These are phyloP conservation scores for Choiromyces venosus DNA, from an alignment of 495 filamentous ascomycete genomes.

Conservation along the genomic window DNA sequence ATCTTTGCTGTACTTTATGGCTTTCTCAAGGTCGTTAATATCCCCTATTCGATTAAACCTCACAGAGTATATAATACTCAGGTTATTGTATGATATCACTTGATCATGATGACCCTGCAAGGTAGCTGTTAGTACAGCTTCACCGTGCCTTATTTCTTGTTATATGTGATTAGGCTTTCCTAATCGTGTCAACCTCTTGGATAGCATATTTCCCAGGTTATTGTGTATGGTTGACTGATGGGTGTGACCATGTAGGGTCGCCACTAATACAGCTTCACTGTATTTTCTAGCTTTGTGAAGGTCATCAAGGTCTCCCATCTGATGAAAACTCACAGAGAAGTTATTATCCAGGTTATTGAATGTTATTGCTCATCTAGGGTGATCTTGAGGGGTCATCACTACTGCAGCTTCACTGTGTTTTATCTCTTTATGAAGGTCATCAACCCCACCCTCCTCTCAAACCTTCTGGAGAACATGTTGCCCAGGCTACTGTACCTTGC, in stretches of 20 bases:
- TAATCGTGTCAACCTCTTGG: too few species aligned
- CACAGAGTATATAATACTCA: neutral
- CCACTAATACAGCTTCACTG: neutral
- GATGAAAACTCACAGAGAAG: neutral
- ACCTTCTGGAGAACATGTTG: neutral
- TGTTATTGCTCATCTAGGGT: neutral
- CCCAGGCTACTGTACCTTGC: neutral
- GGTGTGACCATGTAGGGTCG: neutral
- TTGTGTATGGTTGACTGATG: neutral
- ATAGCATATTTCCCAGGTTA: neutral
- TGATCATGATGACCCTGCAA: too few species aligned
- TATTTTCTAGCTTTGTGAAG: neutral
- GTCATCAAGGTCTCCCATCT: neutral
- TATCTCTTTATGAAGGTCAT: neutral
- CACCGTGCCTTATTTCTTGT: too few species aligned
- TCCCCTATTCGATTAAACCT: too few species aligned
- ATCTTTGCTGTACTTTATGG: conserved; percentile 9
- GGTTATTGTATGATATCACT: neutral
- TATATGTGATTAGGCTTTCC: too few species aligned
- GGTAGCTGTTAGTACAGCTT: too few species aligned
- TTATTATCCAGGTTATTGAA: neutral
- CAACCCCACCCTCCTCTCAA: neutral
- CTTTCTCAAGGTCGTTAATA: conserved; percentile 8
- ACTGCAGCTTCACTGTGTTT: neutral
- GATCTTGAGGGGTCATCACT: neutral